Evolutionary conservation across 2,329 filamentous ascomycete genomes (phyloP), one percentile per base, ranked within the genome.

Genomic region (Hymenoscyphus albidus): DNA sequence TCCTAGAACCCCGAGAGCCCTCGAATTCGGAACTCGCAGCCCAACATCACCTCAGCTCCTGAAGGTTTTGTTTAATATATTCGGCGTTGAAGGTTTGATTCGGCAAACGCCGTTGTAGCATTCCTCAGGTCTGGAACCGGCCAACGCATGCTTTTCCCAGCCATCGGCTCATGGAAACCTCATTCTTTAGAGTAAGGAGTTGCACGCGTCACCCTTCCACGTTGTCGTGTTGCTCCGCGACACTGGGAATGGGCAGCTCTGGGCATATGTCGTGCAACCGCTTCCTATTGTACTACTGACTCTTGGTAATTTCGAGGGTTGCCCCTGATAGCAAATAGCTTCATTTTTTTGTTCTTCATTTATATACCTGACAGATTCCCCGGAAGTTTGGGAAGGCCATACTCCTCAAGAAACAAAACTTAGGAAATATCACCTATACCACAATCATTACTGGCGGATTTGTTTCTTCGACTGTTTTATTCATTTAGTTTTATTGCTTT

Each of bases 261-360:
- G 57, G 63, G 54, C 44, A 51, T 18, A n/a, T 55, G n/a, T 51
- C 64, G 65, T 66, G 64, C 65, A 63, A 60, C 64, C 58, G 62
- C 58, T 66, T 62, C 62, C 44, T 64, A 65, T 67, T 71, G 70
- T 73, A 57, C 59, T 62, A 72, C 71, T 71, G 71, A 71, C 69
- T 70, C 68, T 68, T 67, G 58, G 61, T 71, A 72, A 72, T 73
- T 70, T 73, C 67, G 56, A 55, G 58, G 59, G 64, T 69, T 71
- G 69, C 71, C 70, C 71, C 68, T 72, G 66, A 69, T 70, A 72
- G 71, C 67, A 58, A 64, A 62, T 57, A 61, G 64, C 59, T 61
- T 59, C 54, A 65, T 18, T 5, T 31, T 31, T 54, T 18, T 12
- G 18, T 57, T 59, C 51, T 62, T 58, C 48, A 51, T 62, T 51